Conservation (phyloP, 2,329 filamentous ascomycete genomes). For the Atkinsonella texensis region DNA sequence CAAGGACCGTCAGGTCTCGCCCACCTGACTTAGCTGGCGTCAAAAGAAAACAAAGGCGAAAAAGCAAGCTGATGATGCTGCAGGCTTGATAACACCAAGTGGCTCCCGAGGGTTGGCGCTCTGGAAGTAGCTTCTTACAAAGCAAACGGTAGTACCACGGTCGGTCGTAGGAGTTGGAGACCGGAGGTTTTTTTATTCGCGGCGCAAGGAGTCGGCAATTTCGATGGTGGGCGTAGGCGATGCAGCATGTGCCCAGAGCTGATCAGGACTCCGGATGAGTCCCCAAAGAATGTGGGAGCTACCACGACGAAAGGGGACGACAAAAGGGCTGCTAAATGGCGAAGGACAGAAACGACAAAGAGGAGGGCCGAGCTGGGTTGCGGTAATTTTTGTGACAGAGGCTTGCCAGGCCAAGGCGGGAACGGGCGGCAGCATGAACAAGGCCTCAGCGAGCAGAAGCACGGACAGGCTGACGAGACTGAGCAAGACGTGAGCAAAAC, state of each 20-base stretch:
- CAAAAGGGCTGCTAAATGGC: not conserved
- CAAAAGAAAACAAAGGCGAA: not conserved
- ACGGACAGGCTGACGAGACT: not conserved
- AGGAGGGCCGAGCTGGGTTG: not conserved
- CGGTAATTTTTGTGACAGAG: not conserved
- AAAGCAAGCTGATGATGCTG: not conserved
- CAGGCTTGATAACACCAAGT: not conserved
- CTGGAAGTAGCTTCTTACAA: not conserved
- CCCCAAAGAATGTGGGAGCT: not conserved
- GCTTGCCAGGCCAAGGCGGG: not conserved
- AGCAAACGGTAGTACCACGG: not conserved
- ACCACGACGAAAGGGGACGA: not conserved
- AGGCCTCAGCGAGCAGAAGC: not conserved
- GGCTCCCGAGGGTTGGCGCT: not conserved
- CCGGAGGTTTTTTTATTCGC: slow-evolving; percentile 2
- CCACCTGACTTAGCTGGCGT: not conserved
- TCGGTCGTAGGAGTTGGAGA: not conserved
- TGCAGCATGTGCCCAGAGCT: not conserved
- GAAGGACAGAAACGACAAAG: not conserved
- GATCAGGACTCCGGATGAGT: not conserved
- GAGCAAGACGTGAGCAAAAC: no score
- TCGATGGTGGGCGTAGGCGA: not conserved
- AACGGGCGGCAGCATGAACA: not conserved
- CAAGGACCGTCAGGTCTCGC: not conserved
- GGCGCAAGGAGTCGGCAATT: not conserved